phyloP scores from a whole-genome alignment of 768 basidiomycete genomes.

The Porphyrellus cyaneotinctus region DNA sequence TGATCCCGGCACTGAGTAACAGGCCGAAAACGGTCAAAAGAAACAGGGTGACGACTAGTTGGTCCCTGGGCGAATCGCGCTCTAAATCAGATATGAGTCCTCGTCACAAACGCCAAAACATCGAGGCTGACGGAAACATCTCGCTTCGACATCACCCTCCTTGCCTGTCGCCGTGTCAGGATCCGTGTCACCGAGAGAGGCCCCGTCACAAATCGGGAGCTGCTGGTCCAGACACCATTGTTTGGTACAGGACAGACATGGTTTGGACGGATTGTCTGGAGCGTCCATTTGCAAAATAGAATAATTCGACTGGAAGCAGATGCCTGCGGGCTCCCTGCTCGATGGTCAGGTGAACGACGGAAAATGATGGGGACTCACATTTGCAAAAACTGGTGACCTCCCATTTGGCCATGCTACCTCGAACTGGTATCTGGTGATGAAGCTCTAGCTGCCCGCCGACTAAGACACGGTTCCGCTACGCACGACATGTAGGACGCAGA shows the following conservation, averaged over 20 bases:
- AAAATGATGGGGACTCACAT: slow-evolving; percentile 45
- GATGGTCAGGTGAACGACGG: not conserved
- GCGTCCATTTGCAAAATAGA: slow-evolving; percentile 76
- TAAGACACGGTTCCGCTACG: slow-evolving; percentile 15
- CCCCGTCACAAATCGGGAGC: slow-evolving; percentile 76
- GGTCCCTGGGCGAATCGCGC: slow-evolving; percentile 93
- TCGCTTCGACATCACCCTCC: slow-evolving; percentile 92
- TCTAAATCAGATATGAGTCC: slow-evolving; percentile 46
- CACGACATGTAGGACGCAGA: slow-evolving; percentile 23
- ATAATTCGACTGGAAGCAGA: slow-evolving; percentile 86
- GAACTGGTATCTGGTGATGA: slow-evolving; percentile 35
- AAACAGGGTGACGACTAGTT: slow-evolving; percentile 89
- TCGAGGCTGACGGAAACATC: slow-evolving; percentile 83
- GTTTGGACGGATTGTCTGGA: slow-evolving; percentile 82
- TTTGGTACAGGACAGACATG: slow-evolving; percentile 90
- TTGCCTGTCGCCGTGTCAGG: slow-evolving; percentile 92
- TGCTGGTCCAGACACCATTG: slow-evolving; percentile 96
- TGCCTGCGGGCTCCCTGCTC: slow-evolving; percentile 49
- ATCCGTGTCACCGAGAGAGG: slow-evolving; percentile 79
- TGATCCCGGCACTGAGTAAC: slow-evolving; percentile 79
- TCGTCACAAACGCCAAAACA: slow-evolving; percentile 29
- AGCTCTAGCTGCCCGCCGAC: slow-evolving; percentile 8
- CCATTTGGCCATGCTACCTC: slow-evolving; percentile 64
- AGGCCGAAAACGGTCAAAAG: slow-evolving; percentile 84
- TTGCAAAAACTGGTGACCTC: slow-evolving; percentile 90